Evolutionary conservation across 345 rosid species (phyloP), one percentile per base, ranked within the genome.

Genomic region (Excoecaria agallocha): DNA sequence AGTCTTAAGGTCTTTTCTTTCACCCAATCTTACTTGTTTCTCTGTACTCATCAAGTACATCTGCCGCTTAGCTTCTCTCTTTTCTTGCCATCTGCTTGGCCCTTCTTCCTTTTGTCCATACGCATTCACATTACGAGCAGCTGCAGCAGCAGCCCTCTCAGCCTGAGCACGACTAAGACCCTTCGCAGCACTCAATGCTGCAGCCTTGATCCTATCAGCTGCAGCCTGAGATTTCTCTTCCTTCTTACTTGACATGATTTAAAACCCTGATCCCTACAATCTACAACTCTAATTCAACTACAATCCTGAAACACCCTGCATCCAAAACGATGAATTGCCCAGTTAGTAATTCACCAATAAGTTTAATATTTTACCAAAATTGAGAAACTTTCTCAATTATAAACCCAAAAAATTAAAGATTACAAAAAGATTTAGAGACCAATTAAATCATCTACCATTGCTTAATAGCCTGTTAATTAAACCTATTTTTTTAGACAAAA

Each of bases 91-190:
- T 80, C 99, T 70, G 72, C 99, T 95, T 0, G 98, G 99, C 72
- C 99, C 99, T 86, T 95, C 99, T 82, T 95, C 99, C 86, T 95
- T 95, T 71, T 95, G 98, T 49, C 99, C 99, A 56, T 95, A 93
- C 5, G 98, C 98, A 78, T 95, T 95, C 13, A 95, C 99, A 80
- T 95, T 95, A 7, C 98, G 84, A 0, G 96, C 92, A 2, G 99
- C 99, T 1, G 99, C 99, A 41, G 97, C 60, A 0, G 99, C 99
- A 0, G 98, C 99, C 66, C 98, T 75, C 72, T 95, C 99, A 0
- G 99, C 99, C 89, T 95, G 99, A 12, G 99, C 93, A 38, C 98
- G 96, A 70, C 99, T 95, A 11, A 95, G 78, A 55, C 99, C 99
- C 78, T 93, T 95, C 0, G 96, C 94, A 38, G 96, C 98, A 45